phyloP scores from a whole-genome alignment of 108 stramenopile genomes.

The Cyclostephanos tholiformis region DNA sequence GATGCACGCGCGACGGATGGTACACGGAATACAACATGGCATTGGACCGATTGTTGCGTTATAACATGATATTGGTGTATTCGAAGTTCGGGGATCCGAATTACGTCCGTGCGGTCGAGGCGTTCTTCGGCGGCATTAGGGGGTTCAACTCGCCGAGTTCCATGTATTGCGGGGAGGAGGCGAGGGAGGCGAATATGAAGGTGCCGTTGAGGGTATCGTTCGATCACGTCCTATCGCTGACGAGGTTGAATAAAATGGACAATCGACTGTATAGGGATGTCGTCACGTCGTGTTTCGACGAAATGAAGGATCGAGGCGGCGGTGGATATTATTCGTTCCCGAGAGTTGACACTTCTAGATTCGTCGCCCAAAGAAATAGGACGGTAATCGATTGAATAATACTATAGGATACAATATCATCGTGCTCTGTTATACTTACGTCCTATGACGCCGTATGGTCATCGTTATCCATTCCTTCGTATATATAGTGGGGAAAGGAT shows the following conservation, averaged over 20 bases:
- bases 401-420: too few relatives aligned
- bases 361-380: slow-evolving; percentile 28
- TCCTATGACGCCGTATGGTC: too few relatives aligned
- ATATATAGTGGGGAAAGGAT: too few relatives aligned
- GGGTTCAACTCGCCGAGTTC: slow-evolving; percentile 26
- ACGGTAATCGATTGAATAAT: slow-evolving; percentile 19
- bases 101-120: slow-evolving; percentile 35
- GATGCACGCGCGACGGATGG: slow-evolving; percentile 39
- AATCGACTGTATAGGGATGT: slow-evolving; percentile 25
- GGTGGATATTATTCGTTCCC: slow-evolving; percentile 30
- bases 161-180: slow-evolving; percentile 38
- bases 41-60: slow-evolving; percentile 27
- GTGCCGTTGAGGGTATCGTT: slow-evolving; percentile 32
- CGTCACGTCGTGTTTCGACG: slow-evolving; percentile 8
- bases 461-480: too few relatives aligned
- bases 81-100: slow-evolving; percentile 30
- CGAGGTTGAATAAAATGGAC: slow-evolving; percentile 37
- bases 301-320: slow-evolving; percentile 10
- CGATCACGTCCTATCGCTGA: slow-evolving; percentile 24
- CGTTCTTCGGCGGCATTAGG: slow-evolving; percentile 32
- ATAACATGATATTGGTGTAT: slow-evolving; percentile 40
- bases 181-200: slow-evolving; percentile 30
- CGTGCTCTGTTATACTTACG: too few relatives aligned
- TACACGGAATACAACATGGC: slow-evolving; percentile 27
- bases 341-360: slow-evolving; percentile 4